These are phyloP conservation scores for Leccinum variicolor DNA, from an alignment of 768 basidiomycete species.

Conservation along the genomic window DNA sequence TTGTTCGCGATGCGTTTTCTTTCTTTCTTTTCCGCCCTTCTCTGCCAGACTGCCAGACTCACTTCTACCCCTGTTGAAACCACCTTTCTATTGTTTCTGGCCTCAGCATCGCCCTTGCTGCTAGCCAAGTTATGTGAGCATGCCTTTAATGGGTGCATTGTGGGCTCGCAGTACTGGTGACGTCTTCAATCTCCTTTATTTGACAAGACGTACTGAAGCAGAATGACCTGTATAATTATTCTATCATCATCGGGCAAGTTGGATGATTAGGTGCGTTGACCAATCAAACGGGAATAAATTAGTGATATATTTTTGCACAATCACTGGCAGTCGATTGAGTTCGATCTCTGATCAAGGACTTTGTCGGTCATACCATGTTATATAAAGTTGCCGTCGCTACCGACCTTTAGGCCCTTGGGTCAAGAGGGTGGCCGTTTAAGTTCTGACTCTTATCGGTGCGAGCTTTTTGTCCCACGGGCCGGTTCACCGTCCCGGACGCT, in stretches of 20 bases:
- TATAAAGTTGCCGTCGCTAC: too few relatives aligned
- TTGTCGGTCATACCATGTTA: too few relatives aligned
- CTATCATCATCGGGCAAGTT: too few relatives aligned
- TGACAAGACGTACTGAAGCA: background rate
- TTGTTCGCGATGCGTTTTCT: constrained; percentile 13
- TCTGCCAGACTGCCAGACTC: constrained; percentile 8
- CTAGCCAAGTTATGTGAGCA: background rate
- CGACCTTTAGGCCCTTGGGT: too few relatives aligned
- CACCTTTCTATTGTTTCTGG: too few relatives aligned
- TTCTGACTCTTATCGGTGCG: too few relatives aligned
- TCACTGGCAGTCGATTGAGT: too few relatives aligned
- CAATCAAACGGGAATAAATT: too few relatives aligned
- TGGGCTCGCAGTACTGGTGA: constrained; percentile 11
- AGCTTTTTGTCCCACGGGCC: too few relatives aligned
- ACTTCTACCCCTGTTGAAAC: background rate
- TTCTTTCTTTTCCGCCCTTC: constrained; percentile 10
- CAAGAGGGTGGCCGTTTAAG: too few relatives aligned
- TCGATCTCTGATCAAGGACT: too few relatives aligned
- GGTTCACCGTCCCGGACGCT: too few relatives aligned
- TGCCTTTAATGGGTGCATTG: constrained; percentile 5
- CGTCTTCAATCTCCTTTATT: background rate
- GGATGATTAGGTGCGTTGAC: background rate
- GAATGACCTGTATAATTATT: background rate
- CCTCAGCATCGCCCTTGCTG: background rate
- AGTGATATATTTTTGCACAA: background rate